Base-by-base conservation (phyloP, 768 basidiomycete species). In the Pisolithus orientalis region DNA sequence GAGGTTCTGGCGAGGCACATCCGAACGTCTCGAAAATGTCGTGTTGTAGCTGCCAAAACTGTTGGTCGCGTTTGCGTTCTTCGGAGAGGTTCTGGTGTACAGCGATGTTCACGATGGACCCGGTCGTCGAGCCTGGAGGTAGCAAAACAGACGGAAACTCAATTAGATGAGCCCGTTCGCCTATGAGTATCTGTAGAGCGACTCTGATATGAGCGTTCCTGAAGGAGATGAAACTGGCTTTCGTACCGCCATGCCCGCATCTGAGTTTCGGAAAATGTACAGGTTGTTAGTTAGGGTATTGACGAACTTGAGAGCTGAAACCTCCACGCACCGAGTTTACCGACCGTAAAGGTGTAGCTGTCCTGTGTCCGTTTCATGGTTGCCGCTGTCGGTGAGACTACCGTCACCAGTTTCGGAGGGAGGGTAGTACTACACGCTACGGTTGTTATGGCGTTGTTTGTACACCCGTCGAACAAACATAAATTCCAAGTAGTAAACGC, bases 101-200 rank as follows among this genome's bases (percentile, higher is more conserved):
- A 2, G 94, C 84, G 67, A 98, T 98, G 66, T 93, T 96, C 60
- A 99, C 91, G 59, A 99, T 97, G 17, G 93, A 96, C 5, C 96
- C 96, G 0, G 94, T 83, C 8, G 87, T 84, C 1, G 92, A 85
- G 13, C 94, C 94, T 0, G 94, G 90, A 1, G 96, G 96, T 6
- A 98, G 75, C 1, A 98, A 80, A 38, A 99, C 78, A 0, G 96
- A 98, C 1, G 96, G 96, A 68, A 98, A 99, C 70, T 99, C 95
- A 61, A 99, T 95, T 34, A 98, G 78, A 64, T 98, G 95, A 16
- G 94, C 94, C 40, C 92, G 82, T 67, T 91, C 92, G 14, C 95
- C 94, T 13, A 97, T 79, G 1, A 95, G 79, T 58, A 96, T 94
- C 92, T 93, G 21, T 40, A 10, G 16, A 40, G 27, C 49, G 1